phyloP scores from a whole-genome alignment of 2,329 filamentous ascomycete species.

The Falciphora oryzae region DNA sequence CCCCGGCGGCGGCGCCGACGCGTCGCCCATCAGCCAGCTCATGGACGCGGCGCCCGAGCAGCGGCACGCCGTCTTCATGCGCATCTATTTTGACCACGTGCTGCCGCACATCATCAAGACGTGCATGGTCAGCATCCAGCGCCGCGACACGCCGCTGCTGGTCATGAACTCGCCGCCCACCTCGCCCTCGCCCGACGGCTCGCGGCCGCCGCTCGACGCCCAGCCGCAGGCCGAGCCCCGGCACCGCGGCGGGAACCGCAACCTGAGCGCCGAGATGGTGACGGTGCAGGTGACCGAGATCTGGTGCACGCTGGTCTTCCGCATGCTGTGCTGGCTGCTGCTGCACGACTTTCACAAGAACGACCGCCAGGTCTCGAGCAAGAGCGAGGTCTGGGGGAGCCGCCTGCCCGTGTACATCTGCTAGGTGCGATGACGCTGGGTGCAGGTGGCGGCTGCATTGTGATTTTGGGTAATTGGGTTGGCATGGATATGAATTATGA shows the following conservation, averaged over 20 bases:
- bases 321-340: conserved; percentile 54
- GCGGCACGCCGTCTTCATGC: conserved; percentile 44
- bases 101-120: conserved; percentile 32
- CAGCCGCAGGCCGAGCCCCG: neutral
- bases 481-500: neutral
- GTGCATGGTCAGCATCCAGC: conserved; percentile 15
- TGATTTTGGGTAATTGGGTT: too few relatives aligned
- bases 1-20: conserved; percentile 6
- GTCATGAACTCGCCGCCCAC: neutral
- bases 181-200: neutral
- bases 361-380: conserved; percentile 42
- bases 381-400: conserved; percentile 48
- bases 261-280: neutral
- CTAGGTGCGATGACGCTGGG: conserved; percentile 13
- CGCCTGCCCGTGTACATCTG: conserved; percentile 51
- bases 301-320: conserved; percentile 50
- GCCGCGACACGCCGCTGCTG: neutral
- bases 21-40: conserved; percentile 37
- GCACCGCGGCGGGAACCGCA: neutral
- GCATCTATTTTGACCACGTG: conserved; percentile 44
- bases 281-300: conserved; percentile 28
- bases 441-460: neutral
- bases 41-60: conserved; percentile 40
- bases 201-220: too few relatives aligned
- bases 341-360: conserved; percentile 51